A percentile compares a stretch with the other conserved stretches of the same genome.
phyloP scores from a whole-genome alignment of 306 rosid genomes.

The Hippophae gyantsensis region DNA sequence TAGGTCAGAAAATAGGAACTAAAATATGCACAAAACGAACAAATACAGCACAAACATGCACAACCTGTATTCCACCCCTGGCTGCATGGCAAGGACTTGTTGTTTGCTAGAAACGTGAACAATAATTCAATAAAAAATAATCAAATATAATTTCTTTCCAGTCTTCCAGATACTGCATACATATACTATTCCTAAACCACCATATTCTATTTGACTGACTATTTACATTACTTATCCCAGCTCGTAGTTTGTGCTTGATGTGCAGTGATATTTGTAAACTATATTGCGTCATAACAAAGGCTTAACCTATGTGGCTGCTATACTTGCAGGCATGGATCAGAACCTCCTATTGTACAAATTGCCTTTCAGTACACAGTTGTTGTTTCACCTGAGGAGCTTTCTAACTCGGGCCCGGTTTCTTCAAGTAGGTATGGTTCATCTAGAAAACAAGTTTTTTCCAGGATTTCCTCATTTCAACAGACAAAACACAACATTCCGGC shows the following conservation, averaged over 20 bases:
- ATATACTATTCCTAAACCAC: no score
- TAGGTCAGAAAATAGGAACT: no score
- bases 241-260: conserved; percentile 11
- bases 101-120: no score
- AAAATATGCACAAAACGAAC: no score
- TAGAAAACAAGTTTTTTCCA: background rate
- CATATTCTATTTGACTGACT: background rate
- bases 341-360: conserved; percentile 74
- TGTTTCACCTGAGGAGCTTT: conserved; percentile 73
- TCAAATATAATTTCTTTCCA: no score
- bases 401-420: conserved; percentile 34
- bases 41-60: no score
- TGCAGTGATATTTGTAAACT: conserved; percentile 10
- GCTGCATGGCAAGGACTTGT: no score
- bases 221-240: background rate
- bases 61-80: no score
- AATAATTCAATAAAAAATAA: no score
- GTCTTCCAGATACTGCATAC: no score
- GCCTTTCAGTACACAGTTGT: conserved; percentile 91
- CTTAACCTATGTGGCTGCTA: background rate
- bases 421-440: conserved; percentile 53
- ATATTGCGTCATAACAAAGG: background rate
- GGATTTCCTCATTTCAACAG: no score
- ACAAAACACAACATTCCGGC: background rate
- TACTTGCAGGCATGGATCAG: conserved; percentile 53